Evolutionary conservation across 257 asterid genomes (phyloP).

Genomic region (Linaria vulgaris): DNA sequence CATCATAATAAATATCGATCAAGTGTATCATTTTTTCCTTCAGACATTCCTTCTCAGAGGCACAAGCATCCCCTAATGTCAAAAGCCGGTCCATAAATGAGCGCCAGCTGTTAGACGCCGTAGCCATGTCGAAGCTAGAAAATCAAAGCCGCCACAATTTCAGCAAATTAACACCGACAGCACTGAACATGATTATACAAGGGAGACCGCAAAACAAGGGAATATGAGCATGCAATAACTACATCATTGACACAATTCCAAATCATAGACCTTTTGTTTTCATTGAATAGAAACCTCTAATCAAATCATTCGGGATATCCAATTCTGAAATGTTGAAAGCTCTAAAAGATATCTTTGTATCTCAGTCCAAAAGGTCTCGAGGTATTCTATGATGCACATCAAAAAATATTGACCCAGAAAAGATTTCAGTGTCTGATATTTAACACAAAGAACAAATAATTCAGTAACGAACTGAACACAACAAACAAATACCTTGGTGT

Average conservation of each 20-base stretch:
- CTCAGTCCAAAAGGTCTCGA: neutral
- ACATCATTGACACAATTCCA: too few relatives aligned
- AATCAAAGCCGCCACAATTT: constrained; percentile 10
- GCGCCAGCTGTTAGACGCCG: constrained; percentile 74
- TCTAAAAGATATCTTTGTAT: neutral
- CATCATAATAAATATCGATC: constrained; percentile 76
- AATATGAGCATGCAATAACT: too few relatives aligned
- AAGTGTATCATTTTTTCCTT: constrained; percentile 43
- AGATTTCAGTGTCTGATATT: too few relatives aligned
- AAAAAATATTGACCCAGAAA: too few relatives aligned
- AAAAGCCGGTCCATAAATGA: constrained; percentile 71
- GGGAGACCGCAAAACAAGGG: too few relatives aligned
- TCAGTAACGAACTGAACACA: neutral
- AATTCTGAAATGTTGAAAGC: neutral
- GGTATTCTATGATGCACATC: neutral
- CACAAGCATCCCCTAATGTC: constrained; percentile 41
- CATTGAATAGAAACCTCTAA: too few relatives aligned
- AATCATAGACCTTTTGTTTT: too few relatives aligned
- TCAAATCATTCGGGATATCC: too few relatives aligned
- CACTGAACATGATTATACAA: too few relatives aligned
- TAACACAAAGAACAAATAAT: too few relatives aligned
- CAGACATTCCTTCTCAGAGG: constrained; percentile 39
- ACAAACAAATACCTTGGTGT: constrained; percentile 52
- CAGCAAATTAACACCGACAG: neutral
- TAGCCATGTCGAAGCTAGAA: constrained; percentile 55